Base-by-base conservation (phyloP, 139 green algal species). In the Chlamydomonas sp. region DNA sequence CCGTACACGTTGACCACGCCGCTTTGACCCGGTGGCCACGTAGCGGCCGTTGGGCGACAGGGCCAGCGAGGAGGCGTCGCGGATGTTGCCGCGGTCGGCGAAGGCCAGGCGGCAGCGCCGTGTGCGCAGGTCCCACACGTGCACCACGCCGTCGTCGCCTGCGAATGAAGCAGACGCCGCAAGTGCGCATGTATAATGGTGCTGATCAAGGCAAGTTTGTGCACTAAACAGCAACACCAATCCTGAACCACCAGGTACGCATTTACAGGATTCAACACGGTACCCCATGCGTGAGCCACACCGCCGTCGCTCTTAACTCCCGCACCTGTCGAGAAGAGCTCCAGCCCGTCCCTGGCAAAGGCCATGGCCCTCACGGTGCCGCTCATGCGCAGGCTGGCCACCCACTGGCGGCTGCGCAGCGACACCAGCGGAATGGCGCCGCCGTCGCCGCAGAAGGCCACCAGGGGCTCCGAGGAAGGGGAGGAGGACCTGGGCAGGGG, bases 1-100 rank as follows among this genome's bases (percentile, higher is more conserved):
- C 20, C 72, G 88, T 99, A 99, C 12, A 99, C 73, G 85, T 99
- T 99, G 20, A 99, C 97, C 1, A 98, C 92, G 31, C 96, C 96
- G 6, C 85, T 69, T 90, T 2, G 94, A 95, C 31, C 95, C 96
- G 2, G 93, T 94, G 0, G 97, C 97, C 61, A 97, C 90, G 15
- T 94, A 93, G 17, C 67, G 7, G 72, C 93, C 93, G 74, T 95
- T 87, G 2, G 91, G 80, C 0, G 96, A 97, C 15, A 92, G 79
- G 0, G 95, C 92, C 63, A 99, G 91, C 0, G 80, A 76, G 7
- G 83, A 85, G 18, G 92, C 75, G 15, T 93, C 92, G 60, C 85
- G 84, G 57, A 89, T 87, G 49, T 96, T 84, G 85, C 93, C 92
- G 82, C 96, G 93, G 85, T 99, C 97, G 5, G 91, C 69, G 17